phyloP scores from a whole-genome alignment of 345 rosid genomes.

The Xanthoceras sorbifolium region DNA sequence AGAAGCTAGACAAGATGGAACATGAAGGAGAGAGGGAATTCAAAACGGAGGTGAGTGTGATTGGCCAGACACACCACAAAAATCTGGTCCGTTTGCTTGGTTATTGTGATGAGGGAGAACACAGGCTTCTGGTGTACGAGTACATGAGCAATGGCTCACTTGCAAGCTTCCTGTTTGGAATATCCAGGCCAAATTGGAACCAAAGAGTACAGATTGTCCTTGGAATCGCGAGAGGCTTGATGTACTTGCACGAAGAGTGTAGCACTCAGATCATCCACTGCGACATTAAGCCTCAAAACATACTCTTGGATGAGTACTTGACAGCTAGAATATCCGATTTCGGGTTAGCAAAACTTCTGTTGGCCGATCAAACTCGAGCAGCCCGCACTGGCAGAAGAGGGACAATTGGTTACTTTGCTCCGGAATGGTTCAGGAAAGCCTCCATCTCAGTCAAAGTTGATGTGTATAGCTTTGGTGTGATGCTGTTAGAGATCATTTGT shows the following conservation, averaged over 20 bases:
- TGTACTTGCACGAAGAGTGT: conserved; percentile 19
- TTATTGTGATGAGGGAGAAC: conserved; percentile 11
- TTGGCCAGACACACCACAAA: conserved; percentile 13
- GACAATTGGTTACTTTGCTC: conserved; percentile 10
- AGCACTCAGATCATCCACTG: conserved; percentile 16
- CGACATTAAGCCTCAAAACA: conserved; percentile 21
- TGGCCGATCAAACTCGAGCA: conserved; percentile 19
- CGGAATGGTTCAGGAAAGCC: conserved; percentile 13
- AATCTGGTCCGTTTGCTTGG: conserved; percentile 14
- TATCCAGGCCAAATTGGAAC: conserved; percentile 14
- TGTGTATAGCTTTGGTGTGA: conserved; percentile 15
- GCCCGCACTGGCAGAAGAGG: conserved; percentile 16
- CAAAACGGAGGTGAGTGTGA: conserved; percentile 11
- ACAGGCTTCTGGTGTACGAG: conserved; percentile 12
- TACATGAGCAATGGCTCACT: conserved; percentile 18
- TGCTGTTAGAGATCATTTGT: conserved; percentile 18
- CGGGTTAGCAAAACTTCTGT: conserved; percentile 12
- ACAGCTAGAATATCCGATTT: conserved; percentile 11
- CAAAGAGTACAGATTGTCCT: conserved; percentile 16
- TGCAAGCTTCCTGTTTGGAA: conserved; percentile 19
- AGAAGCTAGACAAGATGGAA: conserved; percentile 17
- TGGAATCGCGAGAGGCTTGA: conserved; percentile 13
- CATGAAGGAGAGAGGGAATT: conserved; percentile 15
- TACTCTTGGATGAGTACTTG: conserved; percentile 16
- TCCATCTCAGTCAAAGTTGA: conserved; percentile 18